phyloP scores from a whole-genome alignment of 2,329 filamentous ascomycete genomes.

The Hymenoscyphus fructigenus region DNA sequence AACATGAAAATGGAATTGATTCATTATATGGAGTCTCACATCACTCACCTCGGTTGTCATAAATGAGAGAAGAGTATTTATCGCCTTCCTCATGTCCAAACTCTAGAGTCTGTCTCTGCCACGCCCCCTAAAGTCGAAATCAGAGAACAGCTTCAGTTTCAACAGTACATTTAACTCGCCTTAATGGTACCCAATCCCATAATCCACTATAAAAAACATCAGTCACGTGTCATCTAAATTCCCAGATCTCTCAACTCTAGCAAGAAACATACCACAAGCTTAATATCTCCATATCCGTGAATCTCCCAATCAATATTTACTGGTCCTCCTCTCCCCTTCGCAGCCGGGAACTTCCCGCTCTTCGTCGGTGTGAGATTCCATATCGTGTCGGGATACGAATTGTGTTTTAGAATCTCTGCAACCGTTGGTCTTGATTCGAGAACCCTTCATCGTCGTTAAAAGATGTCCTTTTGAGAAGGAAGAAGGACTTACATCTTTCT shows the following conservation, averaged over 20 bases:
- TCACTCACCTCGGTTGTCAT: slow-evolving; percentile 70
- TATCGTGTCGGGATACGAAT: slow-evolving; percentile 63
- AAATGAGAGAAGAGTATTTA: slow-evolving; percentile 70
- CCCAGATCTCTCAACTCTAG: background rate
- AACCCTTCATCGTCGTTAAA: slow-evolving; percentile 16
- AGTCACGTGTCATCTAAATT: slow-evolving; percentile 20
- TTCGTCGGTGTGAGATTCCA: slow-evolving; percentile 69
- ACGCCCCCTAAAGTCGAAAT: slow-evolving; percentile 49
- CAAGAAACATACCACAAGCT: slow-evolving; percentile 59
- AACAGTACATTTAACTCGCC: slow-evolving; percentile 20
- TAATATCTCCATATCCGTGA: slow-evolving; percentile 71
- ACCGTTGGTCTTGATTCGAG: slow-evolving; percentile 40
- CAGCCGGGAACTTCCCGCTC: slow-evolving; percentile 62
- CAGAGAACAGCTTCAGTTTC: background rate
- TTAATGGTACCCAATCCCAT: slow-evolving; percentile 74
- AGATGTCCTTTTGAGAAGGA: too few species aligned
- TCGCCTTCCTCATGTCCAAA: slow-evolving; percentile 71
- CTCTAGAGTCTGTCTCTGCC: slow-evolving; percentile 81
- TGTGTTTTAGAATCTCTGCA: slow-evolving; percentile 61
- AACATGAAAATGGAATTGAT: background rate
- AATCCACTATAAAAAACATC: slow-evolving; percentile 57
- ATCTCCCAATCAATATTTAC: slow-evolving; percentile 77
- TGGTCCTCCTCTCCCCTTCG: slow-evolving; percentile 70
- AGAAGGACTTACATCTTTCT: too few species aligned
- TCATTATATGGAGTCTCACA: background rate